These are phyloP conservation scores for Leptomonas pyrrhocoris DNA, from an alignment of 208 protist genomes.

Conservation along the genomic window DNA sequence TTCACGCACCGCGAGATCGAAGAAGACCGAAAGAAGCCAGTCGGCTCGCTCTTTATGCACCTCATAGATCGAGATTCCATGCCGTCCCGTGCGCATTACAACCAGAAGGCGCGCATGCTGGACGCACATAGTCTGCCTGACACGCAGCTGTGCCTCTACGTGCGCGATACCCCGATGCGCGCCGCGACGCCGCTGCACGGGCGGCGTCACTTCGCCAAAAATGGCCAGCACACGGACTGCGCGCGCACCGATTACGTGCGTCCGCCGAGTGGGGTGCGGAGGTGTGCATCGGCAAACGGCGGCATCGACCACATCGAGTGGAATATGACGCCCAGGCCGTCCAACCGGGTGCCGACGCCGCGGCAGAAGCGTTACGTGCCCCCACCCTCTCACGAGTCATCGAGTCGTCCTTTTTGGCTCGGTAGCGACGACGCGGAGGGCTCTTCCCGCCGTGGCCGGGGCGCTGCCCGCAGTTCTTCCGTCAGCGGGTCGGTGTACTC, in stretches of 20 bases:
- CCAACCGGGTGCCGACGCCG: background rate
- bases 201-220: constrained; percentile 37
- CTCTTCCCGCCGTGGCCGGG: background rate
- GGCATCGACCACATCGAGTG: constrained; percentile 39
- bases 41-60: constrained; percentile 72
- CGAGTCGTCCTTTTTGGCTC: constrained; percentile 27
- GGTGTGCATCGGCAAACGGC: constrained; percentile 1
- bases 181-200: constrained; percentile 27
- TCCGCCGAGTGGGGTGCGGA: constrained; percentile 18
- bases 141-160: constrained; percentile 62
- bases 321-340: constrained; percentile 30
- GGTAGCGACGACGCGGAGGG: constrained; percentile 3
- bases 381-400: constrained; percentile 20
- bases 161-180: constrained; percentile 20
- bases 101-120: constrained; percentile 18
- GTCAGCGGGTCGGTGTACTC: constrained; percentile 5
- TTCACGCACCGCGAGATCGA: constrained; percentile 62
- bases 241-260: constrained; percentile 4
- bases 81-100: constrained; percentile 33
- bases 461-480: background rate
- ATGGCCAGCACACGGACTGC: constrained; percentile 22
- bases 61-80: constrained; percentile 59
- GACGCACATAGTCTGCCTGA: constrained; percentile 63
- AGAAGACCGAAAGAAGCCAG: constrained; percentile 50
- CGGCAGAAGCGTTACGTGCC: constrained; percentile 48